phyloP scores from a whole-genome alignment of 139 green algal species.

The Chlamydomonas incerta region DNA sequence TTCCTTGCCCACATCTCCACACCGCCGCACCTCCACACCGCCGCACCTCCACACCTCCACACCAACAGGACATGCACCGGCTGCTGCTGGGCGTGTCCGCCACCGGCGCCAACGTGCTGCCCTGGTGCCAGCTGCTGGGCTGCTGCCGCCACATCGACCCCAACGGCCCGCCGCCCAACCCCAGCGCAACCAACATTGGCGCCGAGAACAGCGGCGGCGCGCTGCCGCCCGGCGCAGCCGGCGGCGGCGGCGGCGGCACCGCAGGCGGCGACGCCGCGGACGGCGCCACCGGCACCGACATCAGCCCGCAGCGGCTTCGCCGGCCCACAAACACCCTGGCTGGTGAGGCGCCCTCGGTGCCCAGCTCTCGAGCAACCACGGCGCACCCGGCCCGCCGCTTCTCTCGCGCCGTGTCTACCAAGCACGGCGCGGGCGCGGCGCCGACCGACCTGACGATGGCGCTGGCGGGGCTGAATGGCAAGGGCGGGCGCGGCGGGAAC shows the following conservation, averaged over 20 bases:
- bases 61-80: slow-evolving; percentile 38
- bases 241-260: not conserved
- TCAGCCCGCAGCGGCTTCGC: not conserved
- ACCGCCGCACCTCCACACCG: too few species aligned
- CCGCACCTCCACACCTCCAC: too few species aligned
- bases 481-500: too few species aligned
- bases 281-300: not conserved
- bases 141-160: slow-evolving; percentile 37
- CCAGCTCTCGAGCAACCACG: too few species aligned
- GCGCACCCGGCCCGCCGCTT: too few species aligned
- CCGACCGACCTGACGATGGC: too few species aligned
- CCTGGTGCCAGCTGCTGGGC: slow-evolving; percentile 47
- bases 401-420: too few species aligned
- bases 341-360: too few species aligned
- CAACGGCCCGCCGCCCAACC: slow-evolving; percentile 18
- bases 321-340: too few species aligned
- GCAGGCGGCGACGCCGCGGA: not conserved
- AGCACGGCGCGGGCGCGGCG: too few species aligned
- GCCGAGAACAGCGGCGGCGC: not conserved
- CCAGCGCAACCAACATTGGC: not conserved
- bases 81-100: slow-evolving; percentile 39
- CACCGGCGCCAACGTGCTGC: slow-evolving; percentile 39
- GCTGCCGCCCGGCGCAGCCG: not conserved
- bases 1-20: too few species aligned
- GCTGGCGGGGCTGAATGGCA: too few species aligned